Evolutionary conservation across 768 basidiomycete species (phyloP).

Genomic region (Mycena leptocephala): DNA sequence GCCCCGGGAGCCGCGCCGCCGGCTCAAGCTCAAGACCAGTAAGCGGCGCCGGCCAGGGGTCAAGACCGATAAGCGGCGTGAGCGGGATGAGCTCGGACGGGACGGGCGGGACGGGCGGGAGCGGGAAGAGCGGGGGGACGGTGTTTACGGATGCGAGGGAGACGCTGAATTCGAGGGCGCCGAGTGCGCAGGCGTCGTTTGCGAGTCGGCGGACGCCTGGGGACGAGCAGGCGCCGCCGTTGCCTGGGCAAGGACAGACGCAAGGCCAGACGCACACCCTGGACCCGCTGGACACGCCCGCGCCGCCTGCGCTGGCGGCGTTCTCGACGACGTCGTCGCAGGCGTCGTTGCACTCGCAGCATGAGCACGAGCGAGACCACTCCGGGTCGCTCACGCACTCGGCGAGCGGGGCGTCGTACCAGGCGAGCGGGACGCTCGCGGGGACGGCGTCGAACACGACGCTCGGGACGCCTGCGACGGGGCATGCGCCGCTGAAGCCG

Average conservation of each 20-base stretch:
- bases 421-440: slow-evolving; percentile 1
- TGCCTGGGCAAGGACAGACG: too few relatives aligned
- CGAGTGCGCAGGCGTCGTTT: not conserved
- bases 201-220: not conserved
- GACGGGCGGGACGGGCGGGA: slow-evolving; percentile 24
- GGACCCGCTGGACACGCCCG: slow-evolving; percentile 35
- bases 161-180: slow-evolving; percentile 27
- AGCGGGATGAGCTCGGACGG: slow-evolving; percentile 31
- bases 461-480: slow-evolving; percentile 22
- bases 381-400: not conserved
- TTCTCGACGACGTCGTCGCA: slow-evolving; percentile 11
- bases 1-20: too few relatives aligned
- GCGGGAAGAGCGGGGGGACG: slow-evolving; percentile 36
- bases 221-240: not conserved
- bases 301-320: slow-evolving; percentile 24
- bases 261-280: not conserved
- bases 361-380: not conserved
- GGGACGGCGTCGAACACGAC: slow-evolving; percentile 27
- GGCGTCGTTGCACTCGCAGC: slow-evolving; percentile 3
- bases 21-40: slow-evolving; percentile 9
- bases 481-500: not conserved
- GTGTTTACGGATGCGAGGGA: slow-evolving; percentile 34
- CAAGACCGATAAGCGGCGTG: slow-evolving; percentile 5
- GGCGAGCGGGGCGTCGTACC: not conserved
- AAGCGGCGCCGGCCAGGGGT: not conserved